These are phyloP conservation scores for Xylariaceae sp. DNA, from an alignment of 2,329 filamentous ascomycete genomes.

Conservation along the genomic window DNA sequence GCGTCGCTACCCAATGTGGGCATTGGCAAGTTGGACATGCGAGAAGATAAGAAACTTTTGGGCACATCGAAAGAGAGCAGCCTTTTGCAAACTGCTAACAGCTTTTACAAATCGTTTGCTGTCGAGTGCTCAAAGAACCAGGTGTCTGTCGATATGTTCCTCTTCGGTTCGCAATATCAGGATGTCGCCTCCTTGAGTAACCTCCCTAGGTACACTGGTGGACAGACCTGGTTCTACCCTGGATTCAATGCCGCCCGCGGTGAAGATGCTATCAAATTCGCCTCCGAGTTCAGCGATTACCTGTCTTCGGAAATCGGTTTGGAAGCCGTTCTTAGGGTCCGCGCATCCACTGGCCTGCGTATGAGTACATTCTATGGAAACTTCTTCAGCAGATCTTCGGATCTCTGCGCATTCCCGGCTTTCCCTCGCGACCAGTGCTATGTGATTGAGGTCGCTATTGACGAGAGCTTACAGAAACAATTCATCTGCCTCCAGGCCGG, in stretches of 20 bases:
- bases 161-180: conserved; percentile 93
- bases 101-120: conserved; percentile 98
- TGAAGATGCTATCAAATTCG: conserved; percentile 97
- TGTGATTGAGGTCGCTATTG: conserved; percentile 96
- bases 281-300: conserved; percentile 92
- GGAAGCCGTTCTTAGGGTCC: conserved; percentile 90
- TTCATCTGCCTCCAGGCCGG: conserved; percentile 91
- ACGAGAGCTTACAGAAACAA: conserved; percentile 87
- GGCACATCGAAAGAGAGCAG: conserved; percentile 88
- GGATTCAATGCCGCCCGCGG: conserved; percentile 92
- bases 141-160: conserved; percentile 97
- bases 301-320: conserved; percentile 94
- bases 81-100: conserved; percentile 85
- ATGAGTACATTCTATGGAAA: conserved; percentile 99
- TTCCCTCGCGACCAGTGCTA: conserved; percentile 97
- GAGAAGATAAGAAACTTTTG: conserved; percentile 92
- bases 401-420: conserved; percentile 94
- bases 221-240: conserved; percentile 97
- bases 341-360: conserved; percentile 86
- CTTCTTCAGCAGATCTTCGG: conserved; percentile 97
- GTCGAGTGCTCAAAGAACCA: conserved; percentile 99
- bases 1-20: conserved; percentile 87
- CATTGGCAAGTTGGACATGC: conserved; percentile 82
- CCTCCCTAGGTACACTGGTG: conserved; percentile 89
- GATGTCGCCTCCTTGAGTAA: conserved; percentile 96